These are phyloP conservation scores for Murraya paniculata DNA, from an alignment of 345 rosid genomes.

Conservation along the genomic window DNA sequence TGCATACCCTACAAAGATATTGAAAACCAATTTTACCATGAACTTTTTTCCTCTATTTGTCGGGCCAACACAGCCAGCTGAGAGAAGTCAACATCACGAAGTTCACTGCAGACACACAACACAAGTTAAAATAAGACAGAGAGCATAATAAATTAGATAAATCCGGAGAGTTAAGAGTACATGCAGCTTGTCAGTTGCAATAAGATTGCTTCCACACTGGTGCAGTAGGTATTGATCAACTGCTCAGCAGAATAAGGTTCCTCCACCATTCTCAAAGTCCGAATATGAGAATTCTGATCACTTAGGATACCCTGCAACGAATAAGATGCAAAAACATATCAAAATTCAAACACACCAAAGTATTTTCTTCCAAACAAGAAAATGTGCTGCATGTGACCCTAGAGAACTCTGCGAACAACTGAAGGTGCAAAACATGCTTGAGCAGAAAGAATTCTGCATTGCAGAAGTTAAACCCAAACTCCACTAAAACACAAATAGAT, in stretches of 20 bases:
- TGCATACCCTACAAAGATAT: neutral
- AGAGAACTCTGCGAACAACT: neutral
- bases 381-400: neutral
- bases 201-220: constrained; percentile 33
- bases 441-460: neutral
- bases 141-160: neutral
- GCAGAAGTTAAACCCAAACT: constrained; percentile 2
- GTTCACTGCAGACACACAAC: constrained; percentile 30
- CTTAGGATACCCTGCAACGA: constrained; percentile 40
- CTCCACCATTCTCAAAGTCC: constrained; percentile 30
- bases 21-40: constrained; percentile 30
- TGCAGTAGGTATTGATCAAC: constrained; percentile 38
- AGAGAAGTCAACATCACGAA: constrained; percentile 34
- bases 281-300: constrained; percentile 32
- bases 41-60: constrained; percentile 38
- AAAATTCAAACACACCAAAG: neutral
- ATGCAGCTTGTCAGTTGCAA: constrained; percentile 28
- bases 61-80: constrained; percentile 28
- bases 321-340: constrained; percentile 1
- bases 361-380: neutral
- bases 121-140: constrained; percentile 12
- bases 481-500: neutral
- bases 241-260: constrained; percentile 34
- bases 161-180: constrained; percentile 17
- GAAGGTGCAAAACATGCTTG: neutral